Evolutionary conservation across 2,329 filamentous ascomycete genomes (phyloP), one percentile per base, ranked within the genome.

Genomic region (Grosmannia serpens): DNA sequence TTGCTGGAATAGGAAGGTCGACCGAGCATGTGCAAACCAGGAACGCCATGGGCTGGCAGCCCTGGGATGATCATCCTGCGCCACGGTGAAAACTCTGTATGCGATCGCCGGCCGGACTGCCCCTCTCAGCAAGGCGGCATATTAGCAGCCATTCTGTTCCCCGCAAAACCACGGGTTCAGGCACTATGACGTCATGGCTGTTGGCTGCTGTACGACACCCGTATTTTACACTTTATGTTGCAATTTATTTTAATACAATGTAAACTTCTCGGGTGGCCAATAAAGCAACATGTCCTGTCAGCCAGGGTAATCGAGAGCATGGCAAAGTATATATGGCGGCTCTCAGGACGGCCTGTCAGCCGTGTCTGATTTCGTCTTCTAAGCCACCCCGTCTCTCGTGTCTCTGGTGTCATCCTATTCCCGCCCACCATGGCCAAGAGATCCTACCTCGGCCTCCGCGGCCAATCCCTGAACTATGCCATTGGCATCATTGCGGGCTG

Each of bases 401-500:
- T 46, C 44, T 27, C 22, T 29, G 15, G 10, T 50, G 22, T 13
- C n/a, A 26, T 50, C 27, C 17, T 52, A 9, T n/a, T n/a, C 20
- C 33, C 11, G 10, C 29, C 33, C 24, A 41, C 20, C 33, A 55
- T 56, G 56, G 27, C 31, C 10, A 55, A 49, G 17, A 56, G 53
- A 49, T 73, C 70, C 60, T 88, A 79, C 66, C 82, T 87, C 64
- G 86, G 87, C 70, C 78, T 89, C 61, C 77, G 77, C 58, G 87
- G 87, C 73, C 74, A 78, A 38, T 71, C 72, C 69, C 81, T 89
- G 63, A 88, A 86, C 74, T 78, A 82, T 70, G 85, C 85, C 57
- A 82, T 90, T 64, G 83, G 83, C 62, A 72, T 84, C n/a, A 80
- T 89, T 65, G 87, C 87, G 59, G 87, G 86, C 66, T 81, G 85